These are phyloP conservation scores for Helenozyma baotianmanensis DNA, from an alignment of 805 yeast species.

Conservation along the genomic window DNA sequence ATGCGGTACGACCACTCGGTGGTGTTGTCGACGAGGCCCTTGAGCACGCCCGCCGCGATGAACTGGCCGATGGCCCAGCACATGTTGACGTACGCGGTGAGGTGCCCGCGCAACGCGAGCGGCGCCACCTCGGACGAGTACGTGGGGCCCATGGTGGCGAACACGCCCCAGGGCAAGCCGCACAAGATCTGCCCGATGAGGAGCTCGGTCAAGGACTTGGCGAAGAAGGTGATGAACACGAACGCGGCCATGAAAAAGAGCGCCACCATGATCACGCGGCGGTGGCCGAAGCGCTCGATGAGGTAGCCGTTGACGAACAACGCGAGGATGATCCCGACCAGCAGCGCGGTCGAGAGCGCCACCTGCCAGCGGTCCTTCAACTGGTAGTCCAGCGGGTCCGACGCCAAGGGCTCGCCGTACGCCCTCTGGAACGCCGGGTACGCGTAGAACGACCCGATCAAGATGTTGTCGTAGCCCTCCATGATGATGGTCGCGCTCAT, in stretches of 20 bases:
- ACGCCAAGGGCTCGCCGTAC: constrained; percentile 3
- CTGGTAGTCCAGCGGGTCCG: constrained; percentile 3
- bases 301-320: constrained; percentile 38
- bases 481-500: constrained; percentile 9
- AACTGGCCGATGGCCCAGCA: constrained; percentile 59
- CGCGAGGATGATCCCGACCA: constrained; percentile 36
- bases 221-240: constrained; percentile 45
- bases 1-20: constrained; percentile 41
- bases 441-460: constrained; percentile 9
- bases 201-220: constrained; percentile 34
- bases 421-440: constrained; percentile 7
- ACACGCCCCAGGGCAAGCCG: constrained; percentile 54
- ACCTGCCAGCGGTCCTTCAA: constrained; percentile 20
- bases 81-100: constrained; percentile 46
- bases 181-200: constrained; percentile 40
- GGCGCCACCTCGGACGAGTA: constrained; percentile 61
- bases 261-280: constrained; percentile 26
- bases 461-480: constrained; percentile 12
- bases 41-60: constrained; percentile 48
- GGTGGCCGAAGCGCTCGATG: constrained; percentile 43
- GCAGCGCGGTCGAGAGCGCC: constrained; percentile 10
- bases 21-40: constrained; percentile 24
- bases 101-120: constrained; percentile 42
- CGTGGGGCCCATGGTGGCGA: constrained; percentile 46
- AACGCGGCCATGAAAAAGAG: constrained; percentile 30